Evolutionary conservation across 768 basidiomycete genomes (phyloP).

Genomic region (Mycena maculata): DNA sequence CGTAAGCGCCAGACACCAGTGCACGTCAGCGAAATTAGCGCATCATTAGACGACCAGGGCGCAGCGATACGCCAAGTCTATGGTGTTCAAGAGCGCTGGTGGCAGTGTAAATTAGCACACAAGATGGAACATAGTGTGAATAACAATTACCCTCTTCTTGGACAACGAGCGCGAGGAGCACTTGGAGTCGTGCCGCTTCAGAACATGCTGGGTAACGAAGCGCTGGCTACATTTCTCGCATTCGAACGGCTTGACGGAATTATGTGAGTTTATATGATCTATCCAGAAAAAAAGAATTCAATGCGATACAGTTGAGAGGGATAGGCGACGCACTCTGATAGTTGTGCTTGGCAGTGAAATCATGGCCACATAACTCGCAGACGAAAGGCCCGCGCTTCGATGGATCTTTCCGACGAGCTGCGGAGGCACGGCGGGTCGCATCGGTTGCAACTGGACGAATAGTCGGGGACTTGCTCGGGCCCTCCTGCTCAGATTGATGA

Average conservation of each 20-base stretch:
- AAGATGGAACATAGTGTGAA: too few species aligned
- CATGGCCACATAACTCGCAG: background rate
- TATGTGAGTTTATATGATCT: conserved; percentile 24
- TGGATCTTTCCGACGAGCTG: conserved; percentile 2
- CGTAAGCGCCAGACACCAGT: background rate
- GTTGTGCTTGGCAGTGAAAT: conserved; percentile 20
- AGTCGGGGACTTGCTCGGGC: background rate
- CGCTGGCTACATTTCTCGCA: background rate
- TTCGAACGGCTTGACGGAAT: background rate
- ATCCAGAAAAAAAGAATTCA: background rate
- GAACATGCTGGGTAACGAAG: conserved; percentile 11
- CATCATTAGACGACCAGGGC: background rate
- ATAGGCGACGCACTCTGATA: background rate
- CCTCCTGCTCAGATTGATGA: background rate
- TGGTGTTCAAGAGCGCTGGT: too few species aligned
- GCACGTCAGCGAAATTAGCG: background rate
- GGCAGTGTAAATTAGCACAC: too few species aligned
- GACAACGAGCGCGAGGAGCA: background rate
- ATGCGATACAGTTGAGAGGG: background rate
- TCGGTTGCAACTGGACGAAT: conserved; percentile 3
- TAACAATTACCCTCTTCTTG: conserved; percentile 2
- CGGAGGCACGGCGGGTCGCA: conserved; percentile 4
- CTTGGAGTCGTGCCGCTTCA: conserved; percentile 9
- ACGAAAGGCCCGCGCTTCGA: background rate
- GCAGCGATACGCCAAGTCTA: too few species aligned